Evolutionary conservation across 208 protist species (phyloP).

Genomic region (Strigomonas culicis): DNA sequence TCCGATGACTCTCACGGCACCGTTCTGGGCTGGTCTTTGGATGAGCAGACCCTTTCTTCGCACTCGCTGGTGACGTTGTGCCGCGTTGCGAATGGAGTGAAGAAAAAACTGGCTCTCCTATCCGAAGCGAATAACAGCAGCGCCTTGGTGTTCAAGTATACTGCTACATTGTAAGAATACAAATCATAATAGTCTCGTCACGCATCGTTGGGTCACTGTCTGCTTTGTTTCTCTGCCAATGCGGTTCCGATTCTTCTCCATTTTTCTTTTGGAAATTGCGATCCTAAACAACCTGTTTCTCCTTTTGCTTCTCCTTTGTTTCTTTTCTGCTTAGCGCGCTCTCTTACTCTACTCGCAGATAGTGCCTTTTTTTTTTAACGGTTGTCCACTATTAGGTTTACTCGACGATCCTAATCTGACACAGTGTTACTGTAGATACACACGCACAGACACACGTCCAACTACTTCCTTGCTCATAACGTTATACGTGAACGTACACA

Average conservation of each 20-base stretch:
- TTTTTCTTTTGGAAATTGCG: neutral
- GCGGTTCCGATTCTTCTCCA: conserved; percentile 9
- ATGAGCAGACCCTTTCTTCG: conserved; percentile 13
- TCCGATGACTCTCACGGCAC: conserved; percentile 51
- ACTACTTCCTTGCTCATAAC: too few relatives aligned
- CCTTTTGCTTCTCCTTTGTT: neutral
- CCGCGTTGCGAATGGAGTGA: conserved; percentile 75
- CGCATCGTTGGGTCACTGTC: neutral
- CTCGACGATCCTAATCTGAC: too few relatives aligned
- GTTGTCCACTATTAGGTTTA: too few relatives aligned
- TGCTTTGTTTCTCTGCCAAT: conserved; percentile 3
- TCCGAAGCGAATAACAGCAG: conserved; percentile 12
- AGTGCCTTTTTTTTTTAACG: too few relatives aligned
- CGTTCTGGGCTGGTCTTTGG: conserved; percentile 53
- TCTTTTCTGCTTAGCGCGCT: neutral
- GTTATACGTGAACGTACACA: neutral
- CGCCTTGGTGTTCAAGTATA: conserved; percentile 43
- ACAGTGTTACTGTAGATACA: too few relatives aligned
- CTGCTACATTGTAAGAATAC: conserved; percentile 27
- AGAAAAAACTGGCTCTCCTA: conserved; percentile 48
- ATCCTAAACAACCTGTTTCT: neutral
- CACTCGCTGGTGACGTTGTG: conserved; percentile 50
- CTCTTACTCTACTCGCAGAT: neutral
- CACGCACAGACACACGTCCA: conserved; percentile 2
- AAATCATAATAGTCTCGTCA: neutral